A percentile compares a stretch with the other conserved stretches of the same genome.
phyloP scores from a whole-genome alignment of 2,329 filamentous ascomycete species.

The Colletotrichum somersetense region DNA sequence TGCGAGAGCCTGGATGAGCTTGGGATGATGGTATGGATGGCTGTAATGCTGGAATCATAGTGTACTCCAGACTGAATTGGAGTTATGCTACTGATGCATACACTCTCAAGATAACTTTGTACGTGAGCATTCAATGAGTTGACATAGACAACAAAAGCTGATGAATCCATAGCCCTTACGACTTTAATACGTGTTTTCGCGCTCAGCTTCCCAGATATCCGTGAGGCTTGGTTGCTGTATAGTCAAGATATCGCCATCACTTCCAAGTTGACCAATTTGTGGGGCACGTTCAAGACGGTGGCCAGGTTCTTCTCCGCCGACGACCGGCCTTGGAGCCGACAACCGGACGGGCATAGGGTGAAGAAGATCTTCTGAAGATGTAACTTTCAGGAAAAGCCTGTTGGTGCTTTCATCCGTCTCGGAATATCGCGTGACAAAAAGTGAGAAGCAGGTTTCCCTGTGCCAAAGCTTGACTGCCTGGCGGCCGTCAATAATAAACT shows the following conservation, averaged over 20 bases:
- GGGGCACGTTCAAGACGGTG: conserved; percentile 4
- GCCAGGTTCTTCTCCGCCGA: background rate
- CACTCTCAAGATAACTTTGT: background rate
- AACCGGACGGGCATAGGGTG: background rate
- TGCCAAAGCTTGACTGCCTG: conserved; percentile 5
- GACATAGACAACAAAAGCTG: background rate
- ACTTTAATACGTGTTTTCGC: background rate
- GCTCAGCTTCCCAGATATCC: conserved; percentile 11
- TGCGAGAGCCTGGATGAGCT: conserved; percentile 47
- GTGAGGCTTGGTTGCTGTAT: background rate
- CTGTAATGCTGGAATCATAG: conserved; percentile 47
- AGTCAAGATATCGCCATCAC: background rate
- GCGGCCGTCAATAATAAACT: conserved; percentile 14
- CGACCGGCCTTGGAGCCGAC: background rate
- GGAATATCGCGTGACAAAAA: conserved; percentile 17
- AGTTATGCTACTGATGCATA: no score
- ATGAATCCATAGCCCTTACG: background rate
- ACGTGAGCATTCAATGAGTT: background rate
- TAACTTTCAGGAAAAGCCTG: conserved; percentile 2
- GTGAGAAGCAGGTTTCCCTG: background rate
- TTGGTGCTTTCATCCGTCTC: background rate
- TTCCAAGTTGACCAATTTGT: background rate
- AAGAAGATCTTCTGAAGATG: conserved; percentile 1
- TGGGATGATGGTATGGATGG: conserved; percentile 48
- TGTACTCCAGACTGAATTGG: background rate